Evolutionary conservation across 495 filamentous ascomycete genomes (phyloP).

Genomic region (Xylaria curta): DNA sequence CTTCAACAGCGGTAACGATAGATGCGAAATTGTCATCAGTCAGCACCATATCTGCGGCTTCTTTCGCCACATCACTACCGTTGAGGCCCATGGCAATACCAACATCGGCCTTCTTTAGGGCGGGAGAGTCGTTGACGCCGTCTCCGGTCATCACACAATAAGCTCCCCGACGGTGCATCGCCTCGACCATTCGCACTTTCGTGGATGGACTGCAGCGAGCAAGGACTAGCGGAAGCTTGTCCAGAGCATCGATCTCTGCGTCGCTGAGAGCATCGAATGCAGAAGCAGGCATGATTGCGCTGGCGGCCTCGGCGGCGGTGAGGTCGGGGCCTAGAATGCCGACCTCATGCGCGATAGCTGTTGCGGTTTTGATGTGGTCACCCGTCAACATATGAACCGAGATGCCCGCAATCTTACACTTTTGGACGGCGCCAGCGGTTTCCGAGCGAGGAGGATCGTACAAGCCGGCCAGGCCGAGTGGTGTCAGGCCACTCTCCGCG

Average conservation of each 20-base stretch:
- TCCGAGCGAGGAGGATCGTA: constrained; percentile 78
- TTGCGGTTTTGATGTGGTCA: constrained; percentile 67
- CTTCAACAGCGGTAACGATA: constrained; percentile 70
- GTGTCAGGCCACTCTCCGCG: constrained; percentile 65
- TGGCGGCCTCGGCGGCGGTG: constrained; percentile 46
- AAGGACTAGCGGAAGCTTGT: constrained; percentile 71
- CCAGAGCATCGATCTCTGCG: constrained; percentile 68
- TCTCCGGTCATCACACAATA: constrained; percentile 89
- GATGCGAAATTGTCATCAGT: constrained; percentile 85
- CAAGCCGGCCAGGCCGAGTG: constrained; percentile 72
- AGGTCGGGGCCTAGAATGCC: constrained; percentile 39
- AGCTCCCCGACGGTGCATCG: constrained; percentile 63
- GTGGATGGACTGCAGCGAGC: constrained; percentile 74
- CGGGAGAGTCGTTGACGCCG: constrained; percentile 86
- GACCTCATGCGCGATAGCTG: constrained; percentile 64
- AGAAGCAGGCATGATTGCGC: constrained; percentile 63
- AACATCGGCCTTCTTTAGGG: constrained; percentile 79
- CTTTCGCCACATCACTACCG: constrained; percentile 86
- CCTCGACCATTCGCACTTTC: constrained; percentile 81
- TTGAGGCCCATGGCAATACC: constrained; percentile 84
- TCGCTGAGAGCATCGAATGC: constrained; percentile 71
- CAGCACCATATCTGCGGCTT: constrained; percentile 82
- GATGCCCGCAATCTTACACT: constrained; percentile 62
- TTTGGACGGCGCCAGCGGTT: constrained; percentile 59
- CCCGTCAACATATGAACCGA: constrained; percentile 71